These are phyloP conservation scores for Massariosphaeria phaeospora DNA, from an alignment of 495 filamentous ascomycete genomes.

Conservation along the genomic window DNA sequence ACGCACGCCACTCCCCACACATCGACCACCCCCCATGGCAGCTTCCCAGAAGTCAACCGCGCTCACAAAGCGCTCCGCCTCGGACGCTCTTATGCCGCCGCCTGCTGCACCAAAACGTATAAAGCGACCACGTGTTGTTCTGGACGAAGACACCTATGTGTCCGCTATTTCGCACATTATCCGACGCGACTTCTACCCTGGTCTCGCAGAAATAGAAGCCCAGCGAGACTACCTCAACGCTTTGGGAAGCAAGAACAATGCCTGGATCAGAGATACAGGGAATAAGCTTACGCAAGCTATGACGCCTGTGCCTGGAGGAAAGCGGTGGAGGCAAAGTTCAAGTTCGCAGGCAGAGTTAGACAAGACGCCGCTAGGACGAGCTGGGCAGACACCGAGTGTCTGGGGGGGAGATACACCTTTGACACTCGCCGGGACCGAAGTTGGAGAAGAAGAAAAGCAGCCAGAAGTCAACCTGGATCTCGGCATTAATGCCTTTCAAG, in stretches of 20 bases:
- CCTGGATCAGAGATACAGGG: slow-evolving; percentile 81
- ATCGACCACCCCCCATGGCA: slow-evolving; percentile 10
- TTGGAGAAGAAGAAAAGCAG: slow-evolving; percentile 35
- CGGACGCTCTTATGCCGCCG: slow-evolving; percentile 77
- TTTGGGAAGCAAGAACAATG: slow-evolving; percentile 71
- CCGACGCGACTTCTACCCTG: slow-evolving; percentile 93
- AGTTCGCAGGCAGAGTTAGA: slow-evolving; percentile 21
- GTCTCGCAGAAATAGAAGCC: slow-evolving; percentile 73
- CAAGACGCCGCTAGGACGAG: not conserved
- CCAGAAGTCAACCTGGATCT: slow-evolving; percentile 72
- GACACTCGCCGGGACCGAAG: slow-evolving; percentile 46
- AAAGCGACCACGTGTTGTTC: slow-evolving; percentile 80
- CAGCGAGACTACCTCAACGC: slow-evolving; percentile 92
- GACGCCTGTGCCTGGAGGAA: slow-evolving; percentile 63
- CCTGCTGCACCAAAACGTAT: slow-evolving; percentile 86
- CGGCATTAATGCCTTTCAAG: slow-evolving; percentile 77
- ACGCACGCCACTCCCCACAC: not conserved
- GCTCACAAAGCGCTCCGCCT: slow-evolving; percentile 60
- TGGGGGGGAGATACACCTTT: slow-evolving; percentile 64
- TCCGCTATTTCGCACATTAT: slow-evolving; percentile 90
- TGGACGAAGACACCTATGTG: slow-evolving; percentile 94
- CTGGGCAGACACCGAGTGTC: slow-evolving; percentile 49
- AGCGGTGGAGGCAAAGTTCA: slow-evolving; percentile 37
- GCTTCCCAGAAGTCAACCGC: slow-evolving; percentile 39
- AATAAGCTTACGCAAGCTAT: slow-evolving; percentile 70